A percentile compares a stretch with the other conserved stretches of the same genome.
Conservation (phyloP, 2,329 filamentous ascomycete genomes). For the Talaromyces sp. region DNA sequence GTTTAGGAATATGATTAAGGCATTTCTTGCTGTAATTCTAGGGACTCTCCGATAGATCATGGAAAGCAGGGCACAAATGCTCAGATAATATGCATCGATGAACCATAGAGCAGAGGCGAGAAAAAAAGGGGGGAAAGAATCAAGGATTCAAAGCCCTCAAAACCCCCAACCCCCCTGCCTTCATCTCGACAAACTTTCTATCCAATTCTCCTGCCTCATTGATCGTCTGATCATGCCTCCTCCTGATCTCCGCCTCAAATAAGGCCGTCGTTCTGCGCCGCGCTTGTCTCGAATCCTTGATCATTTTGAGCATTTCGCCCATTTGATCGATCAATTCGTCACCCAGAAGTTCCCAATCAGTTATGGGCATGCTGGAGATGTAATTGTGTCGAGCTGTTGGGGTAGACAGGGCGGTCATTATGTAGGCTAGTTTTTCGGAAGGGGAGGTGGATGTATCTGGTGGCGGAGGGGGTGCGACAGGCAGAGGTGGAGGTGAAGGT, state of each 20-base stretch:
- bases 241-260: conserved; percentile 55
- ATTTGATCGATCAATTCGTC: conserved; percentile 59
- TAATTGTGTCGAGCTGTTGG: conserved; percentile 46
- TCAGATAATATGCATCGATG: not conserved
- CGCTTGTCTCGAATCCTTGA: conserved; percentile 51
- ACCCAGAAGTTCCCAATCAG: conserved; percentile 60
- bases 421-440: conserved; percentile 35
- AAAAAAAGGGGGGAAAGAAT: not conserved
- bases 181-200: conserved; percentile 52
- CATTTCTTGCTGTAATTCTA: not conserved
- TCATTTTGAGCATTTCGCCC: conserved; percentile 47
- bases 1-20: not conserved
- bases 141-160: conserved; percentile 37
- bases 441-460: conserved; percentile 24
- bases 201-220: conserved; percentile 49
- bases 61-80: not conserved
- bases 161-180: conserved; percentile 51
- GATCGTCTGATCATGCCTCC: conserved; percentile 50
- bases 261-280: conserved; percentile 51
- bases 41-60: not conserved
- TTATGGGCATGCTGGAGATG: conserved; percentile 50
- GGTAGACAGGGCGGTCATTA: conserved; percentile 31
- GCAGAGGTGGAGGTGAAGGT: not conserved
- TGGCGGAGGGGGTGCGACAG: conserved; percentile 22
- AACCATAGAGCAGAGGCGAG: not conserved